phyloP scores from a whole-genome alignment of 257 asterid species.

The Handroanthus guayacan region DNA sequence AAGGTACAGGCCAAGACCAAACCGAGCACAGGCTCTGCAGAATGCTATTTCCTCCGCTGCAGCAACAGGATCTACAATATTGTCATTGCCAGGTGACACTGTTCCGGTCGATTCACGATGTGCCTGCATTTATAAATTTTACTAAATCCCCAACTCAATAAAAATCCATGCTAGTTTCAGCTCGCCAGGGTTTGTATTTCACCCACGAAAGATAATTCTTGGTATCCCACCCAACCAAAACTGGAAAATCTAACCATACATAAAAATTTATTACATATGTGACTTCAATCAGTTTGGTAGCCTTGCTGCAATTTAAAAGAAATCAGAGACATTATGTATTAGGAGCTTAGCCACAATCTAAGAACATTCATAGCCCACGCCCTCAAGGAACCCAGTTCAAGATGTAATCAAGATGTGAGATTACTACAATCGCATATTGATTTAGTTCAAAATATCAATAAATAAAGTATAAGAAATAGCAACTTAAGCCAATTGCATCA shows the following conservation, averaged over 20 bases:
- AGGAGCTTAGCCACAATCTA: too few relatives aligned
- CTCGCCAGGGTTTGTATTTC: background rate
- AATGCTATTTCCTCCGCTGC: conserved; percentile 96
- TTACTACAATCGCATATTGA: too few relatives aligned
- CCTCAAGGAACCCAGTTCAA: too few relatives aligned
- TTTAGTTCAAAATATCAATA: too few relatives aligned
- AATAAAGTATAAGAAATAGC: too few relatives aligned
- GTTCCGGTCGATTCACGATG: conserved; percentile 95
- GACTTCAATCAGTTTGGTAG: background rate
- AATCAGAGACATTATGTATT: too few relatives aligned
- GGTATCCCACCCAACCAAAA: background rate
- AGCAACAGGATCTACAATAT: conserved; percentile 68
- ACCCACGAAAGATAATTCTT: background rate
- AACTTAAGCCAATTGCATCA: too few relatives aligned
- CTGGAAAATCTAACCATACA: too few relatives aligned
- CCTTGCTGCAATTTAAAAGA: too few relatives aligned
- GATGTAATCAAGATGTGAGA: too few relatives aligned
- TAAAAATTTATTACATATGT: background rate
- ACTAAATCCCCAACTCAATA: background rate
- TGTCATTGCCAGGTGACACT: conserved; percentile 51
- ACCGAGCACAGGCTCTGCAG: conserved; percentile 94
- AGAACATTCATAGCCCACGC: too few relatives aligned
- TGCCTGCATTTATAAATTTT: conserved; percentile 59
- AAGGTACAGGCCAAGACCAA: conserved; percentile 94
- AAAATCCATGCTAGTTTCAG: background rate